phyloP scores from a whole-genome alignment of 2,329 filamentous ascomycete genomes.

The Xylaria sp. region DNA sequence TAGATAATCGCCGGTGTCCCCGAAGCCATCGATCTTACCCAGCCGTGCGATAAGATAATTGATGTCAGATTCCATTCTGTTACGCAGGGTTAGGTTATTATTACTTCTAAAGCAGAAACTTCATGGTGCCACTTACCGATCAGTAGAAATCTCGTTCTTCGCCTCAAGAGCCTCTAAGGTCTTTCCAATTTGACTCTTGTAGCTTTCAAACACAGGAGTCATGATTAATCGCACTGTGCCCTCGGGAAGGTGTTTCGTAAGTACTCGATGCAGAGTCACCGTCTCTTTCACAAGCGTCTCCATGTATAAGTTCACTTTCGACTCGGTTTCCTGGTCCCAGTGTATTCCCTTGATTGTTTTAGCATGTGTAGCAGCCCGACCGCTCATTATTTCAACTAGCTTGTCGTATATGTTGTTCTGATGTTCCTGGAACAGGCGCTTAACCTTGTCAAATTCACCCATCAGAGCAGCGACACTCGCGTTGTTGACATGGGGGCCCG shows the following conservation, averaged over 20 bases:
- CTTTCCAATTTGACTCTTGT: conserved; percentile 80
- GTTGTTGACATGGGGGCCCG: conserved; percentile 53
- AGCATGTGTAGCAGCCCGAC: conserved; percentile 77
- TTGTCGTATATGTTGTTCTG: conserved; percentile 93
- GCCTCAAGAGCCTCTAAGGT: conserved; percentile 74
- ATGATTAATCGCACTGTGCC: conserved; percentile 83
- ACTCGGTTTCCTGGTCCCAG: conserved; percentile 70
- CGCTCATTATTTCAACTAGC: conserved; percentile 90
- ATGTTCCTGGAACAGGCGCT: conserved; percentile 85
- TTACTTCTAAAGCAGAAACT: background rate
- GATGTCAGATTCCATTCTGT: conserved; percentile 79
- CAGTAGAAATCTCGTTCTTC: conserved; percentile 73
- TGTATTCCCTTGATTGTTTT: conserved; percentile 78
- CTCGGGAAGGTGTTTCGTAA: conserved; percentile 84
- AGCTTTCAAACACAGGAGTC: conserved; percentile 83
- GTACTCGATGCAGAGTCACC: conserved; percentile 81
- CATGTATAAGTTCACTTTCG: conserved; percentile 75
- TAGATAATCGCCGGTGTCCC: conserved; percentile 76
- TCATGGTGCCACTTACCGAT: conserved; percentile 66
- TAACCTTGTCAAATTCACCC: conserved; percentile 88
- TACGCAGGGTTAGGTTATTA: conserved; percentile 17
- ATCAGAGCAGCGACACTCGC: conserved; percentile 68
- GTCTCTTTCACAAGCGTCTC: conserved; percentile 90
- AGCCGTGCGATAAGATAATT: conserved; percentile 77
- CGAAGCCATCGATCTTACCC: conserved; percentile 81